Conservation (phyloP, 176 grass and related monocot species). For the Avena sativa region DNA sequence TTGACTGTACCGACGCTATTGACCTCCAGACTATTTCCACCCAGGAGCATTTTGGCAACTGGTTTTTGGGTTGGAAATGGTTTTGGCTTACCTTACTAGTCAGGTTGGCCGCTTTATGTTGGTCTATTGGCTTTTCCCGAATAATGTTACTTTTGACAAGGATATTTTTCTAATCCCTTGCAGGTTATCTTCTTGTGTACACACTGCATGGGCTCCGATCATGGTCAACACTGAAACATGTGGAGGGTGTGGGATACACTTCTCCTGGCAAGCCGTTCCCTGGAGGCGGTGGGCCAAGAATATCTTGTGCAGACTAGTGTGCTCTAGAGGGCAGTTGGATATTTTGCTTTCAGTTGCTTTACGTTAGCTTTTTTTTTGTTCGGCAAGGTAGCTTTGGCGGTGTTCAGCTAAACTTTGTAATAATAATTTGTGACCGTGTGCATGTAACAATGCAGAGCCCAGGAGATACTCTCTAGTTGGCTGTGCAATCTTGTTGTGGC, state of each 20-base stretch:
- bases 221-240: background rate
- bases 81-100: background rate
- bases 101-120: background rate
- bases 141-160: background rate
- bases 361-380: background rate
- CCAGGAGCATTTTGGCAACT: background rate
- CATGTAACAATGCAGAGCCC: slow-evolving; percentile 4
- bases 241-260: background rate
- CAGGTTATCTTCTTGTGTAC: background rate
- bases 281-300: background rate
- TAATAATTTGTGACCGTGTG: background rate
- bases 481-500: background rate
- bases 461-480: background rate
- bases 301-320: background rate
- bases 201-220: background rate
- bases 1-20: background rate
- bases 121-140: background rate
- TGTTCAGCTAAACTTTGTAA: background rate
- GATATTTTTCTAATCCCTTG: background rate
- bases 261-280: slow-evolving; percentile 3
- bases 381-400: background rate
- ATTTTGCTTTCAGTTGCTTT: background rate
- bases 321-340: background rate
- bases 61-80: background rate
- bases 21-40: slow-evolving; percentile 2